phyloP scores from a whole-genome alignment of 345 rosid species.

The Populus tremula region DNA sequence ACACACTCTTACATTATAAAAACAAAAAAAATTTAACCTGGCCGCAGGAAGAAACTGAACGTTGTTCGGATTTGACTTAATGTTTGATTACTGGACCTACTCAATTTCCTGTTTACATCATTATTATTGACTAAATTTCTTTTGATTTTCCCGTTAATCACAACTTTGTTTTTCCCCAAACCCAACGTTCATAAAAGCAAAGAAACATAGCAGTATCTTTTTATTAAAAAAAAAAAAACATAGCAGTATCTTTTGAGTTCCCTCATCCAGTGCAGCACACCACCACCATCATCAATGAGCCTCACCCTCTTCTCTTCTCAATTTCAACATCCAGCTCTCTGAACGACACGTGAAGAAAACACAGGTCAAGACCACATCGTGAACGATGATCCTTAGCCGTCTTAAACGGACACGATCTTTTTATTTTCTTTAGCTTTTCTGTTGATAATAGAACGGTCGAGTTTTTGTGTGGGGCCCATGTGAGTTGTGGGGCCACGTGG shows the following conservation, averaged over 20 bases:
- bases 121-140: background rate
- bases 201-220: background rate
- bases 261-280: background rate
- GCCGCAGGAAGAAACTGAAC: too few relatives aligned
- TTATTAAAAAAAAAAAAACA: background rate
- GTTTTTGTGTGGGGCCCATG: background rate
- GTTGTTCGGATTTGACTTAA: background rate
- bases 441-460: constrained; percentile 15
- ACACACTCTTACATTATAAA: too few relatives aligned
- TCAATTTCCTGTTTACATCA: background rate
- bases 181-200: background rate
- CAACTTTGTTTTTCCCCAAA: background rate
- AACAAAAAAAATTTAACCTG: too few relatives aligned
- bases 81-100: background rate
- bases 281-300: background rate
- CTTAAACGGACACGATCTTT: background rate
- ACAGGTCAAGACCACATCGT: background rate
- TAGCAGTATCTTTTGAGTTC: background rate
- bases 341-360: background rate
- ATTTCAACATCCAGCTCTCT: background rate
- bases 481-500: constrained; percentile 12
- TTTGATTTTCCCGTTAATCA: background rate
- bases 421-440: background rate
- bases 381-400: background rate
- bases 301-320: background rate